These are phyloP conservation scores for Micractinium conductrix DNA, from an alignment of 139 green algal species.

Conservation along the genomic window DNA sequence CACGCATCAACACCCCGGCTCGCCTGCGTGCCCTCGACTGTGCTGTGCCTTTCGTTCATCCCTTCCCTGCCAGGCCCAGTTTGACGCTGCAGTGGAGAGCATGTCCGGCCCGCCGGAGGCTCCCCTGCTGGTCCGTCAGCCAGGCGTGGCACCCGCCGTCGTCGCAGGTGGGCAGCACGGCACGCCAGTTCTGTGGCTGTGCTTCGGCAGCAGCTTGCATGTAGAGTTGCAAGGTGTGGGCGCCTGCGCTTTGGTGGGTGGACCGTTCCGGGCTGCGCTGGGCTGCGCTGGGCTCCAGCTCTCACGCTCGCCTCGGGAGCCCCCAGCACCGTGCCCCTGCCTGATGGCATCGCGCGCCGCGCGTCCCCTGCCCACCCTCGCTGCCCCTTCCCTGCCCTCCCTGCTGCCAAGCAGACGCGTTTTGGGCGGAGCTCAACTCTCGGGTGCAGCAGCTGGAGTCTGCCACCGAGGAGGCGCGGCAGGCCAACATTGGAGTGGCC, in stretches of 20 bases:
- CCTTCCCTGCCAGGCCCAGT: constrained; percentile 18
- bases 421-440: constrained; percentile 46
- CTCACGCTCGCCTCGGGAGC: too few species aligned
- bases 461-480: constrained; percentile 67
- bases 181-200: neutral
- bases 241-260: neutral
- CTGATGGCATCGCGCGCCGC: neutral
- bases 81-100: constrained; percentile 9
- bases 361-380: neutral
- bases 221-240: too few species aligned
- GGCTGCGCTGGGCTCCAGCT: too few species aligned
- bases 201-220: neutral
- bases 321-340: neutral
- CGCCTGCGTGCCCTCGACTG: neutral
- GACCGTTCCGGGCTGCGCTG: too few species aligned
- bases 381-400: neutral
- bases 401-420: neutral
- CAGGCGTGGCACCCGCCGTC: neutral
- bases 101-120: neutral
- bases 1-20: too few species aligned
- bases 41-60: too few species aligned
- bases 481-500: constrained; percentile 68
- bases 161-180: neutral
- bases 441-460: constrained; percentile 61
- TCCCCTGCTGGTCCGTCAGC: neutral